These are phyloP conservation scores for Annulohypoxylon maeteangense DNA, from an alignment of 495 filamentous ascomycete genomes.

Conservation along the genomic window DNA sequence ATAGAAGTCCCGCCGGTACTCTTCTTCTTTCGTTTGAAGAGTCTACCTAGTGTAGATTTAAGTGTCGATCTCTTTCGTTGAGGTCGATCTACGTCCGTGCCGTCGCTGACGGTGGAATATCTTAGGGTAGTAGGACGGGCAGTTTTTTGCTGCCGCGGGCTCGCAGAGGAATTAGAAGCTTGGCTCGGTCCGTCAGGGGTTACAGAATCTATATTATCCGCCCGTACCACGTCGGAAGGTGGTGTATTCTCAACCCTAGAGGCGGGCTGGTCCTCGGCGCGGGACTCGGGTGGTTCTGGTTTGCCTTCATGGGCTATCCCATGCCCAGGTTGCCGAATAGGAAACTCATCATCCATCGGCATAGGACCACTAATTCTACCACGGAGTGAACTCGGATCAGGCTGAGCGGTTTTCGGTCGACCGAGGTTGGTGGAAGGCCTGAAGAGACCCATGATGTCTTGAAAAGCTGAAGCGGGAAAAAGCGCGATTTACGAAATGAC, in stretches of 20 bases:
- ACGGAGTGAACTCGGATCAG: constrained; percentile 52
- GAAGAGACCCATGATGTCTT: constrained; percentile 48
- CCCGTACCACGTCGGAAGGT: constrained; percentile 44
- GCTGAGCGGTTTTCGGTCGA: constrained; percentile 53
- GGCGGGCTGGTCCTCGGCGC: constrained; percentile 50
- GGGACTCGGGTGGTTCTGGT: constrained; percentile 30
- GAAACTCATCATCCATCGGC: constrained; percentile 63
- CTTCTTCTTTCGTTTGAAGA: constrained; percentile 64
- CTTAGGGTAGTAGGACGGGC: constrained; percentile 51
- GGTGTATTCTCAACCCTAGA: constrained; percentile 54
- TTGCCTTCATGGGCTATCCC: constrained; percentile 42
- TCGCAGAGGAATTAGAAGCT: constrained; percentile 37
- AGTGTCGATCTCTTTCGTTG: constrained; percentile 62
- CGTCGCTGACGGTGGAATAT: constrained; percentile 56
- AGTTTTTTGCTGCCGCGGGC: constrained; percentile 46
- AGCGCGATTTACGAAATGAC: constrained; percentile 25
- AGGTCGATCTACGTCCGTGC: constrained; percentile 50
- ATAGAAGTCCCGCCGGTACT: constrained; percentile 38
- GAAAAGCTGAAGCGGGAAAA: background rate
- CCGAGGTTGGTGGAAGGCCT: constrained; percentile 52
- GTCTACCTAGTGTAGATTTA: constrained; percentile 57
- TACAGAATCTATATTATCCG: constrained; percentile 45
- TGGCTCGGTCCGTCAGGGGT: constrained; percentile 44
- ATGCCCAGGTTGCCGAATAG: constrained; percentile 54
- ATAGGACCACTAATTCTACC: constrained; percentile 65